These are phyloP conservation scores for Datisca glomerata DNA, from an alignment of 306 rosid species.

Conservation along the genomic window DNA sequence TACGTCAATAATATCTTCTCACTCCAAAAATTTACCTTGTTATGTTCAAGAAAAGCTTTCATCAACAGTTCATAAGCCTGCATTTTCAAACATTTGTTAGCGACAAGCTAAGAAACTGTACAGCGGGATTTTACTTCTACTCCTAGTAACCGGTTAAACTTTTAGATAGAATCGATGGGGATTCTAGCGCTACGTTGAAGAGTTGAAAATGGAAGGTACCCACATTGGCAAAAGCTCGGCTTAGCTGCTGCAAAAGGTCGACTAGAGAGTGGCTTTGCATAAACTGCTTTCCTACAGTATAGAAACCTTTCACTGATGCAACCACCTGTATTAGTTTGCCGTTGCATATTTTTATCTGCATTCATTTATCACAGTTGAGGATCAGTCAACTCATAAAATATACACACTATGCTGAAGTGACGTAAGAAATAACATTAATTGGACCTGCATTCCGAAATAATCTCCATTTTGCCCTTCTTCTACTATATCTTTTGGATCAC, in stretches of 20 bases:
- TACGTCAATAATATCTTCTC: background rate
- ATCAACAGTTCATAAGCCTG: slow-evolving; percentile 81
- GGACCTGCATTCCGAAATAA: slow-evolving; percentile 72
- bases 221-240: slow-evolving; percentile 86
- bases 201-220: slow-evolving; percentile 5
- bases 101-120: slow-evolving; percentile 6
- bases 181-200: background rate
- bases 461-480: slow-evolving; percentile 40
- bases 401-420: background rate
- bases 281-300: slow-evolving; percentile 58
- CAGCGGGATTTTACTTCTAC: no score
- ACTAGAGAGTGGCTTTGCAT: slow-evolving; percentile 67
- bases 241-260: slow-evolving; percentile 89
- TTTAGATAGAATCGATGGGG: background rate
- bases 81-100: slow-evolving; percentile 12
- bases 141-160: background rate
- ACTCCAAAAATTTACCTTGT: slow-evolving; percentile 43
- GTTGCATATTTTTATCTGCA: slow-evolving; percentile 83
- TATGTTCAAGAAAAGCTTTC: slow-evolving; percentile 79
- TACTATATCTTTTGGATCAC: slow-evolving; percentile 26
- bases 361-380: slow-evolving; percentile 6
- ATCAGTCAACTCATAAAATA: background rate
- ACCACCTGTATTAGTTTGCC: slow-evolving; percentile 76
- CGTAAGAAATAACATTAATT: background rate
- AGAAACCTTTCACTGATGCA: slow-evolving; percentile 80